A percentile compares a stretch with the other conserved stretches of the same genome.
phyloP scores from a whole-genome alignment of 2,329 filamentous ascomycete genomes.

The Pestalotiopsis sp. region DNA sequence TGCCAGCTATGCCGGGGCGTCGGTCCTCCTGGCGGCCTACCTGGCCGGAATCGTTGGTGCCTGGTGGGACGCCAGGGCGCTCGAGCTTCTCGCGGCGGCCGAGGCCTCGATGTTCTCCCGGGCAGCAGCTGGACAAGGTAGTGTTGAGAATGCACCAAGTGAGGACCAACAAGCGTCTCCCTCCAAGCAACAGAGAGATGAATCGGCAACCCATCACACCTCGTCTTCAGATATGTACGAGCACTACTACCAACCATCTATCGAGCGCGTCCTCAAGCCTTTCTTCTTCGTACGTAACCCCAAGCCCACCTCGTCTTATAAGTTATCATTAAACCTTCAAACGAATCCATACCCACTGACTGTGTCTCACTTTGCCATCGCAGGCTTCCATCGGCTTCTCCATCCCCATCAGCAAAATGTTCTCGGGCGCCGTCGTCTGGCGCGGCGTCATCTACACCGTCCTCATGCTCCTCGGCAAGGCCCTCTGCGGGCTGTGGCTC shows the following conservation, averaged over 20 bases:
- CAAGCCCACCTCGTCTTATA: neutral
- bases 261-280: conserved; percentile 61
- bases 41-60: conserved; percentile 59
- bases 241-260: conserved; percentile 38
- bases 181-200: neutral
- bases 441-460: conserved; percentile 71
- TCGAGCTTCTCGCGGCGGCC: neutral
- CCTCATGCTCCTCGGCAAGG: conserved; percentile 68
- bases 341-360: neutral
- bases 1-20: conserved; percentile 63
- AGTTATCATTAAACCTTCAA: neutral
- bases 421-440: conserved; percentile 66
- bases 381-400: conserved; percentile 72
- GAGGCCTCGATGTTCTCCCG: neutral
- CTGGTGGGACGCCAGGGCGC: conserved; percentile 55
- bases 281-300: conserved; percentile 67
- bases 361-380: conserved; percentile 5
- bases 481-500: conserved; percentile 62
- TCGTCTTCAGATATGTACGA: conserved; percentile 17
- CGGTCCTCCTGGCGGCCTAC: conserved; percentile 64
- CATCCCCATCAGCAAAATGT: conserved; percentile 74
- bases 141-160: neutral
- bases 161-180: neutral
- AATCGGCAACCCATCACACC: neutral
- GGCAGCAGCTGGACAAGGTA: neutral